Conservation (phyloP, 2,329 filamentous ascomycete genomes). For the Blastomyces parvus region DNA sequence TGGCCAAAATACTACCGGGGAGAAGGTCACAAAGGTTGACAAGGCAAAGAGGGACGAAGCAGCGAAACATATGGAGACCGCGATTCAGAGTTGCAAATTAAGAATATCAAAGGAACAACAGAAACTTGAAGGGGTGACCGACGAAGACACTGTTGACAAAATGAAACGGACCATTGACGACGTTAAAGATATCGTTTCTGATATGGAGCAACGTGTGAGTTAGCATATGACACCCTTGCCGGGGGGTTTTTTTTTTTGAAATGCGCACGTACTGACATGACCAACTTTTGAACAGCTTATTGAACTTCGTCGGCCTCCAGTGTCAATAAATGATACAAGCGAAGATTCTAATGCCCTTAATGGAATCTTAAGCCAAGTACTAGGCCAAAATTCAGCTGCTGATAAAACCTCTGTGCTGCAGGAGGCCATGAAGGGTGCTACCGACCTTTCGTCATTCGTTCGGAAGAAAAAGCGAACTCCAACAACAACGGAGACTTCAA, state of each 20-base stretch:
- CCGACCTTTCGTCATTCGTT: conserved; percentile 50
- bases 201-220: conserved; percentile 51
- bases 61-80: conserved; percentile 49
- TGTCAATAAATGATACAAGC: conserved; percentile 35
- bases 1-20: conserved; percentile 33
- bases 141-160: conserved; percentile 34
- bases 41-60: conserved; percentile 49
- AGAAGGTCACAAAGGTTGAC: conserved; percentile 34
- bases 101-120: conserved; percentile 47
- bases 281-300: conserved; percentile 33
- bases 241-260: neutral
- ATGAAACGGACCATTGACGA: conserved; percentile 44
- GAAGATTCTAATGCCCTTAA: conserved; percentile 37
- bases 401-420: conserved; percentile 45
- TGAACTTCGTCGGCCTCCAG: conserved; percentile 49
- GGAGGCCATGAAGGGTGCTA: conserved; percentile 47
- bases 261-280: neutral
- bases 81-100: conserved; percentile 49
- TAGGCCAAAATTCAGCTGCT: conserved; percentile 44
- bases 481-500: conserved; percentile 9
- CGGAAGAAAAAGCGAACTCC: conserved; percentile 42
- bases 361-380: conserved; percentile 49
- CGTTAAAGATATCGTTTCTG: conserved; percentile 51
- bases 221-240: neutral
- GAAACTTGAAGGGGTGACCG: conserved; percentile 31